Evolutionary conservation across 176 grass and related monocot species (phyloP).

Genomic region (Triticum monococcum): DNA sequence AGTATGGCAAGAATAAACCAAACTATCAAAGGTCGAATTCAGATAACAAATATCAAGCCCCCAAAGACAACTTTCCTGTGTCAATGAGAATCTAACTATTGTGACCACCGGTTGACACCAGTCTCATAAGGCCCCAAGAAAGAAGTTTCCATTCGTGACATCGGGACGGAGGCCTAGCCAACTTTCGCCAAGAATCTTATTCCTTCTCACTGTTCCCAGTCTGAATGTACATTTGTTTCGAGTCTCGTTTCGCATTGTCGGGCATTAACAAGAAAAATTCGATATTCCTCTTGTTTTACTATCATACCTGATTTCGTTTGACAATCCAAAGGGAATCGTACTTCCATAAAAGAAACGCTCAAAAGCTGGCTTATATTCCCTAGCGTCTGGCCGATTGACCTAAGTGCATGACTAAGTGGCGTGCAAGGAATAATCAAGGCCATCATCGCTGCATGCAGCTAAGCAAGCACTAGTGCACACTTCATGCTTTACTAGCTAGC

Average conservation of each 20-base stretch:
- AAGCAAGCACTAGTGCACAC: not conserved
- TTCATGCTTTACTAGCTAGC: not conserved
- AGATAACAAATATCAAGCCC: not conserved
- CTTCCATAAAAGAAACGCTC: not conserved
- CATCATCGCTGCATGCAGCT: not conserved
- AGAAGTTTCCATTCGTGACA: slow-evolving; percentile 21
- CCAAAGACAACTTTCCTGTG: not conserved
- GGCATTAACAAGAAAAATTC: slow-evolving; percentile 42
- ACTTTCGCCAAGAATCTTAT: slow-evolving; percentile 18
- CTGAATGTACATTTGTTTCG: not conserved
- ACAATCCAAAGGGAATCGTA: not conserved
- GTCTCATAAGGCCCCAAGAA: not conserved
- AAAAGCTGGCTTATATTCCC: slow-evolving; percentile 23
- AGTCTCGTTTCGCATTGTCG: slow-evolving; percentile 16
- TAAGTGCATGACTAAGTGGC: not conserved
- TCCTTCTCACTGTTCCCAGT: not conserved
- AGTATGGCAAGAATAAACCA: not conserved
- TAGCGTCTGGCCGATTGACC: not conserved
- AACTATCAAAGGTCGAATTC: not conserved
- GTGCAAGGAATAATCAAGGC: not conserved
- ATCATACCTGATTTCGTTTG: slow-evolving; percentile 4
- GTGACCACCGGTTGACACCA: not conserved
- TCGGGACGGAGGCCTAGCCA: not conserved
- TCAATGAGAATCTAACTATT: not conserved
- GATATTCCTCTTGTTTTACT: not conserved